These are phyloP conservation scores for Plasmopara halstedii DNA, from an alignment of 352 stramenopile genomes.

Conservation along the genomic window DNA sequence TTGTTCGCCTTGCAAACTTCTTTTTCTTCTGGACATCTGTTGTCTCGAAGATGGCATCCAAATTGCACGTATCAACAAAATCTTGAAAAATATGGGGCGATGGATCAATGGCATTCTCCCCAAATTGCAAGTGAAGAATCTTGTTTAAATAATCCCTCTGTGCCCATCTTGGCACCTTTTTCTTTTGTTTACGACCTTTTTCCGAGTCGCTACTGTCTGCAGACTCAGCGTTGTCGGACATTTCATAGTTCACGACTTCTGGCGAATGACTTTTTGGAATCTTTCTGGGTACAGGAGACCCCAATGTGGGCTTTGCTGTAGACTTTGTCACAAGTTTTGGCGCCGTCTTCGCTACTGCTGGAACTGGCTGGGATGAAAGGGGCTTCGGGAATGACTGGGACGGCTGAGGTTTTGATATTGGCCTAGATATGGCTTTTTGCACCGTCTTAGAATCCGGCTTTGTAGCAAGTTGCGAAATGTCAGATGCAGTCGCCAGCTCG, in stretches of 20 bases:
- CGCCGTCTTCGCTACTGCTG: slow-evolving; percentile 3
- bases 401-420: slow-evolving; percentile 5
- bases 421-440: slow-evolving; percentile 9
- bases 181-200: slow-evolving; percentile 40
- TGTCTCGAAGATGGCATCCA: slow-evolving; percentile 79
- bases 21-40: slow-evolving; percentile 70
- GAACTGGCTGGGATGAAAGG: slow-evolving; percentile 5
- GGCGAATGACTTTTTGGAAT: slow-evolving; percentile 18
- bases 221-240: slow-evolving; percentile 76
- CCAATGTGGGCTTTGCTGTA: slow-evolving; percentile 3
- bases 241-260: slow-evolving; percentile 51
- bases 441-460: slow-evolving; percentile 13
- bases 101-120: slow-evolving; percentile 59
- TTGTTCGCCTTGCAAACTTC: slow-evolving; percentile 67
- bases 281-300: slow-evolving; percentile 9
- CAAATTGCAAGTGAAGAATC: slow-evolving; percentile 62
- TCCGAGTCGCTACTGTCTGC: slow-evolving; percentile 40
- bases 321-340: slow-evolving; percentile 7
- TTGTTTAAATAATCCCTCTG: slow-evolving; percentile 69
- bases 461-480: slow-evolving; percentile 5
- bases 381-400: slow-evolving; percentile 13
- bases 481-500: slow-evolving; percentile 14
- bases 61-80: slow-evolving; percentile 76
- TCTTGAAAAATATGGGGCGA: slow-evolving; percentile 78
- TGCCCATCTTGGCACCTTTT: slow-evolving; percentile 77